Evolutionary conservation across 2,329 filamentous ascomycete genomes (phyloP), one percentile per base, ranked within the genome.

Genomic region (Fusarium sacchari): DNA sequence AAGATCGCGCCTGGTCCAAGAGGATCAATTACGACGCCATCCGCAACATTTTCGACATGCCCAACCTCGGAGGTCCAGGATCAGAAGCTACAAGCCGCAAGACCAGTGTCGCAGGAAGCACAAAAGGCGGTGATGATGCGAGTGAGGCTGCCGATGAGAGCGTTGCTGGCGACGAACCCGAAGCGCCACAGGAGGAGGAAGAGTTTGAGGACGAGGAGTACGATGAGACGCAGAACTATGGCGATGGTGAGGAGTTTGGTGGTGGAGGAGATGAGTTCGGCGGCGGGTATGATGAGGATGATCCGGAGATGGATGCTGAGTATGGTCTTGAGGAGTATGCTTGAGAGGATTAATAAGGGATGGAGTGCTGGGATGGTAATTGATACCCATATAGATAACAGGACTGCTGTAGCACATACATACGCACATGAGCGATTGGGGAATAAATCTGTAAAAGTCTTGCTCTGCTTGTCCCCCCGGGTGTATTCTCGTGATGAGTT

Each of bases 21-120:
- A 91, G 93, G 78, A 93, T 95, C 79, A 94, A 94, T 76, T 94
- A 94, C 80, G 88, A 89, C 60, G 88, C 87, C 42, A 88, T 92
- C 71, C 84, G 86, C 49, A 87, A 84, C 66, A 85, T 92, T 30
- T 91, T 91, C 69, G 86, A 88, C 74, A 80, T 83, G 74, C 80
- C 82, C 28, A 83, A 84, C 71, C 79, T 80, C 39, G 81, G 79
- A 4, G 86, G 85, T 0, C 84, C 86, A 1, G 88, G 87, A 1
- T 88, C 87, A 30, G 85, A 84, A 18, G 84, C 85, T 1, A 87
- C 85, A 42, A 88, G 86, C 64, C 83, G 83, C 57, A 84, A 79
- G 79, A 84, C 80, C 26, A 83, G 82, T 46, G 67, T 81, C 39
- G 82, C 80, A 2, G 82, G 81, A 0, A 84, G 83, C 37, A 78